These are phyloP conservation scores for Rhodotorula sp. DNA, from an alignment of 1,284 basidiomycete genomes.

Conservation along the genomic window DNA sequence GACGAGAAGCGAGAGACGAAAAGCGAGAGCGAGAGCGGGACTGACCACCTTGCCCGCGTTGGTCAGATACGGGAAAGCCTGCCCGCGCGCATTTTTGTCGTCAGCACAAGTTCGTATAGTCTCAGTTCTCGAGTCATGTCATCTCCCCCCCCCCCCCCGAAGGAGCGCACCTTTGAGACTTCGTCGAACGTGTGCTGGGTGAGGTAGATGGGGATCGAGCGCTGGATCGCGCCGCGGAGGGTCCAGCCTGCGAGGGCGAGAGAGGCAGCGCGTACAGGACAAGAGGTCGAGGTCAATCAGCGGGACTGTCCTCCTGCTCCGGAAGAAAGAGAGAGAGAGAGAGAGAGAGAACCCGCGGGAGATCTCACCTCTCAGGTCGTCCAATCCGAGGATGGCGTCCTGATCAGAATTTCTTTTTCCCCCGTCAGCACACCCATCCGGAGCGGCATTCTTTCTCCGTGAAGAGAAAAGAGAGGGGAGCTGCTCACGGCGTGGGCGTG, in stretches of 20 bases:
- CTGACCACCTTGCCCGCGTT: conserved; percentile 67
- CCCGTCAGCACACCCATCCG: neutral
- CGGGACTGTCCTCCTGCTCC: neutral
- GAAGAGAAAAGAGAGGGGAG: neutral
- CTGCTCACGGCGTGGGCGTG: conserved; percentile 55
- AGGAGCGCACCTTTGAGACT: conserved; percentile 54
- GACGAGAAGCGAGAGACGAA: neutral
- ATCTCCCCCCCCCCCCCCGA: too few species aligned
- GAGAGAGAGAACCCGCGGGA: conserved; percentile 1
- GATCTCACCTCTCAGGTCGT: conserved; percentile 63
- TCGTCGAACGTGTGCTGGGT: conserved; percentile 64
- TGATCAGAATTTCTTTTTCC: neutral
- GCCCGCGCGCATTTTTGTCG: neutral
- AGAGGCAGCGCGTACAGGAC: too few species aligned
- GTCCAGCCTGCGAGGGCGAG: conserved; percentile 64
- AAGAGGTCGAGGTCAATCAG: neutral
- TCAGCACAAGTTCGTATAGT: too few species aligned
- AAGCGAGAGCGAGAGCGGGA: neutral
- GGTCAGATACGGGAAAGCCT: conserved; percentile 73
- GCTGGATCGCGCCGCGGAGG: conserved; percentile 63
- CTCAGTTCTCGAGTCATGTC: too few species aligned
- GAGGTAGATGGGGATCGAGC: conserved; percentile 69
- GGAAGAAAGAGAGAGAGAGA: neutral
- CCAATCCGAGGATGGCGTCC: conserved; percentile 72
- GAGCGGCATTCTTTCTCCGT: too few species aligned